Percentiles rank a stretch among this genome's conserved stretches.
Evolutionary conservation across 768 basidiomycete genomes (phyloP).

Genomic region (Phylloporus rhodoxanthus): DNA sequence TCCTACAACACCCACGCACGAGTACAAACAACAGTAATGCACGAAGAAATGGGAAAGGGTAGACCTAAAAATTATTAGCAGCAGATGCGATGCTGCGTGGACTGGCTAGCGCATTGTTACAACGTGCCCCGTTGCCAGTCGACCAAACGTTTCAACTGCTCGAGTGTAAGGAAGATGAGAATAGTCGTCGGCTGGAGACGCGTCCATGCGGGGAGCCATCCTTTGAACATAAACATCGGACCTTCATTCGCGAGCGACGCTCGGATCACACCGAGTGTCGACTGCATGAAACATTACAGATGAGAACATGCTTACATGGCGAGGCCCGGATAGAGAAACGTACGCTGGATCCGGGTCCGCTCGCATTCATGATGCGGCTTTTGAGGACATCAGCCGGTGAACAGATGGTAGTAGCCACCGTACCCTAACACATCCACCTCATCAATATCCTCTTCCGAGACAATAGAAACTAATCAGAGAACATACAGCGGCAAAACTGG

Average conservation of each 20-base stretch:
- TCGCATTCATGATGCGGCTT: slow-evolving; percentile 87
- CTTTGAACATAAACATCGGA: slow-evolving; percentile 88
- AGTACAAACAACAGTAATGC: slow-evolving; percentile 1
- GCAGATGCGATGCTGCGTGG: background rate
- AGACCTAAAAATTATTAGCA: background rate
- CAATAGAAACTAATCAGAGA: background rate
- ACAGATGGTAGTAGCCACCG: slow-evolving; percentile 84
- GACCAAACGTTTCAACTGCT: slow-evolving; percentile 70
- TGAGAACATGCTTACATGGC: background rate
- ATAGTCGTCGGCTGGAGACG: slow-evolving; percentile 85
- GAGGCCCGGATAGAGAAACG: slow-evolving; percentile 22
- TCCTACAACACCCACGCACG: background rate
- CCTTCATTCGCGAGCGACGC: slow-evolving; percentile 68
- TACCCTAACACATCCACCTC: slow-evolving; percentile 46
- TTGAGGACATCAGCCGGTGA: slow-evolving; percentile 86
- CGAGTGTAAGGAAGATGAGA: slow-evolving; percentile 79
- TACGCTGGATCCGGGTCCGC: slow-evolving; percentile 72
- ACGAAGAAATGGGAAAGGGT: background rate
- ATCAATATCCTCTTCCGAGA: background rate
- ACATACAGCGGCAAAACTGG: slow-evolving; percentile 77
- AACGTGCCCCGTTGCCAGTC: slow-evolving; percentile 48
- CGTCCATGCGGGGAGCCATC: slow-evolving; percentile 85
- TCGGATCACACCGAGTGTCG: slow-evolving; percentile 65
- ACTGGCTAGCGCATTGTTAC: background rate
- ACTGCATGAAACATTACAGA: slow-evolving; percentile 34